These are phyloP conservation scores for Tylopilus felleus DNA, from an alignment of 768 basidiomycete species.

Conservation along the genomic window DNA sequence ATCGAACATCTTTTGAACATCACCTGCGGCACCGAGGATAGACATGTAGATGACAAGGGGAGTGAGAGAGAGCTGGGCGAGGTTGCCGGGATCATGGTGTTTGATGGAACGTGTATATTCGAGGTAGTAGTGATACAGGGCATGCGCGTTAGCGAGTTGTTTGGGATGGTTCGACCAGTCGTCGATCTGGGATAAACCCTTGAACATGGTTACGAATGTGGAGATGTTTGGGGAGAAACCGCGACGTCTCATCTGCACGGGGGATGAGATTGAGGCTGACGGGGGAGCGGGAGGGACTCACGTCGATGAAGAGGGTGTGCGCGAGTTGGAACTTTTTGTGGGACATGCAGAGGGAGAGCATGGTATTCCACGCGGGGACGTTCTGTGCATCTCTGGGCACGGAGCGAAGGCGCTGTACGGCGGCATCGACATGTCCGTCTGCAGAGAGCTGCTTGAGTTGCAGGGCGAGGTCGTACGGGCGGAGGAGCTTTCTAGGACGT, in stretches of 20 bases:
- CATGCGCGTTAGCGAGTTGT: slow-evolving; percentile 59
- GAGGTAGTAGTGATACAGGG: slow-evolving; percentile 57
- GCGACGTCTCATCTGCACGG: slow-evolving; percentile 75
- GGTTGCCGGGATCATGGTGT: slow-evolving; percentile 42
- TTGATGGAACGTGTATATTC: slow-evolving; percentile 49
- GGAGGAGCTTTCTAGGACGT: slow-evolving; percentile 38
- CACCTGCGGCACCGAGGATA: slow-evolving; percentile 57
- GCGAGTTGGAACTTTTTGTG: slow-evolving; percentile 54
- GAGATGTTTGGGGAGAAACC: slow-evolving; percentile 65
- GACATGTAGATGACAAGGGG: slow-evolving; percentile 63
- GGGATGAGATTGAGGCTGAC: slow-evolving; percentile 5
- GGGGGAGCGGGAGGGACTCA: slow-evolving; percentile 33
- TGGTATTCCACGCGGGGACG: slow-evolving; percentile 71
- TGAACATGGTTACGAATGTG: slow-evolving; percentile 70
- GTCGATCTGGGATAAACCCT: slow-evolving; percentile 57
- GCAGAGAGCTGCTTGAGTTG: slow-evolving; percentile 59
- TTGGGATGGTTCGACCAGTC: slow-evolving; percentile 57
- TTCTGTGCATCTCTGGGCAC: slow-evolving; percentile 75
- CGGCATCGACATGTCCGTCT: slow-evolving; percentile 54
- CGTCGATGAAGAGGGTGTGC: slow-evolving; percentile 68
- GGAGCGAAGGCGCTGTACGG: slow-evolving; percentile 63
- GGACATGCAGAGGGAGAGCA: slow-evolving; percentile 65
- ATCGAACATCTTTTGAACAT: slow-evolving; percentile 69
- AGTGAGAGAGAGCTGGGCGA: slow-evolving; percentile 42
- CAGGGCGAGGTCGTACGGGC: slow-evolving; percentile 58